Evolutionary conservation across 768 basidiomycete species (phyloP).

Genomic region (Lactarius hengduanensis): DNA sequence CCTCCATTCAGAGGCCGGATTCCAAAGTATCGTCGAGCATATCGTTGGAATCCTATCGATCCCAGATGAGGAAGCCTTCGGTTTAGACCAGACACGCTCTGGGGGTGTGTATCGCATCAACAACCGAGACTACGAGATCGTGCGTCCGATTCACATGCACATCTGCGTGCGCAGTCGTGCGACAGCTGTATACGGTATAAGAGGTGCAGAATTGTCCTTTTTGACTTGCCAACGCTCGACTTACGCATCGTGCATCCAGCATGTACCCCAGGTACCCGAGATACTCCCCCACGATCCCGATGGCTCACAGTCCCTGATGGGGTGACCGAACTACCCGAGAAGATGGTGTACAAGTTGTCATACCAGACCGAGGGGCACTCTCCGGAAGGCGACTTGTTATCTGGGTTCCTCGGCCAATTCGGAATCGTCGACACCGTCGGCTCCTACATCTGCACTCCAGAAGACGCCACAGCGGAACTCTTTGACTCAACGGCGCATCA

Average conservation of each 20-base stretch:
- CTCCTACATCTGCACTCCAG: too few relatives aligned
- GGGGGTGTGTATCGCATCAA: neutral
- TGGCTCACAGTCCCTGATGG: neutral
- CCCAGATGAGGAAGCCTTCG: neutral
- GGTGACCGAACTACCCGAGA: too few relatives aligned
- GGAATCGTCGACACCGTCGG: too few relatives aligned
- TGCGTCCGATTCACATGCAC: neutral
- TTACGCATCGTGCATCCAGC: neutral
- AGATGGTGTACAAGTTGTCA: too few relatives aligned
- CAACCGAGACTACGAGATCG: neutral
- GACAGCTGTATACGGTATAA: neutral
- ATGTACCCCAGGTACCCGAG: neutral
- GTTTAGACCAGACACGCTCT: neutral
- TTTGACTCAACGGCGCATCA: too few relatives aligned
- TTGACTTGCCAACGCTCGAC: too few relatives aligned
- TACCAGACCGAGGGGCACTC: too few relatives aligned
- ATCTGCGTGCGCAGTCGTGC: neutral
- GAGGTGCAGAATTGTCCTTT: neutral
- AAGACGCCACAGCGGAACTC: too few relatives aligned
- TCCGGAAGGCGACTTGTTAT: too few relatives aligned
- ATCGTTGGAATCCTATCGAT: constrained; percentile 2
- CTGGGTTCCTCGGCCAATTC: too few relatives aligned
- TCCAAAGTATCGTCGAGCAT: neutral
- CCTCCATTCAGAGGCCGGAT: neutral
- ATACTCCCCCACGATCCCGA: neutral